These are phyloP conservation scores for Claviceps digitariae DNA, from an alignment of 2,329 filamentous ascomycete genomes.

Conservation along the genomic window DNA sequence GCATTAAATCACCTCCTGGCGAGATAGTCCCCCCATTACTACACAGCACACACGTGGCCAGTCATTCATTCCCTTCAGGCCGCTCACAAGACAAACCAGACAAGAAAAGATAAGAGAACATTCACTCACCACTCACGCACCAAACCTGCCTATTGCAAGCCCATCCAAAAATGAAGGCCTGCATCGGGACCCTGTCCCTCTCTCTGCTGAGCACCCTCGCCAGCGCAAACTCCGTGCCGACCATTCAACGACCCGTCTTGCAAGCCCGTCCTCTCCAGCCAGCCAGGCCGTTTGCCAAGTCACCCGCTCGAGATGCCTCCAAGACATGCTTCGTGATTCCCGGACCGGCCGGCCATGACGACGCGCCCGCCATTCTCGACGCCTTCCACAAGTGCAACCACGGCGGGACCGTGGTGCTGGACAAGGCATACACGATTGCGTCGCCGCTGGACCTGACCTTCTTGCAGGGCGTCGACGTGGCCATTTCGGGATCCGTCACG, in stretches of 20 bases:
- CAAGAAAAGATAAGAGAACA: too few relatives aligned
- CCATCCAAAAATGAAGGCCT: background rate
- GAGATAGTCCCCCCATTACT: too few relatives aligned
- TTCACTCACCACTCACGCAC: too few relatives aligned
- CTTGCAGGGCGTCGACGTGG: slow-evolving; percentile 48
- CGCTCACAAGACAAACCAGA: too few relatives aligned
- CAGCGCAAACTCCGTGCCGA: background rate
- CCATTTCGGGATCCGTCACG: slow-evolving; percentile 39
- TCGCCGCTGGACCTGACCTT: slow-evolving; percentile 54
- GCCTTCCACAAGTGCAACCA: slow-evolving; percentile 35
- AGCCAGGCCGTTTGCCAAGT: background rate
- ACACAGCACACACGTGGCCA: too few relatives aligned
- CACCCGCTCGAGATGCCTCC: background rate
- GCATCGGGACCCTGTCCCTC: background rate
- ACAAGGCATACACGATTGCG: slow-evolving; percentile 45
- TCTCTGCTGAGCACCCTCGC: background rate
- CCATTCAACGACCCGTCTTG: background rate
- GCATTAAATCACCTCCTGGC: too few relatives aligned
- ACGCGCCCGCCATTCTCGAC: background rate
- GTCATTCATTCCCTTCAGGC: too few relatives aligned
- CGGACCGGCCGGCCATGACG: background rate
- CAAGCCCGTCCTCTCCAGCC: background rate
- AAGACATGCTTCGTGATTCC: background rate
- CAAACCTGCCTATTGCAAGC: too few relatives aligned
- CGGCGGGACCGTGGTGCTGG: slow-evolving; percentile 48